phyloP scores from a whole-genome alignment of 441 rosid species.

The Viola pubescens region DNA sequence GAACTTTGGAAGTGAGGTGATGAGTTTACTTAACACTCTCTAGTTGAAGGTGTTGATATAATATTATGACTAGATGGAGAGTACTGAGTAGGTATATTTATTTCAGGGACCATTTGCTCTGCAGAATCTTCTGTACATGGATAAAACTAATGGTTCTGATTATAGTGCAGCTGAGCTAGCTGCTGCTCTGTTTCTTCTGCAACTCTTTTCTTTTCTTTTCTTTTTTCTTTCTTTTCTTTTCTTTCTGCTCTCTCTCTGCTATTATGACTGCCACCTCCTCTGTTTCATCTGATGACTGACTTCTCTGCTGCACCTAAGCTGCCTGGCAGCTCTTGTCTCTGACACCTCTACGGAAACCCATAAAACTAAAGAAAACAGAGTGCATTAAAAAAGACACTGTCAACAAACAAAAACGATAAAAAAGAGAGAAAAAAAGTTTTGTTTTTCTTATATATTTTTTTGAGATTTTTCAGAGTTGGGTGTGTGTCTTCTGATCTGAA shows the following conservation, averaged over 20 bases:
- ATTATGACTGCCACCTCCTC: conserved; percentile 35
- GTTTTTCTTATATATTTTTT: neutral
- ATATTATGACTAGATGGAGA: conserved; percentile 10
- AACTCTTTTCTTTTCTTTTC: conserved; percentile 1
- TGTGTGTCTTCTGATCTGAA: conserved; percentile 9
- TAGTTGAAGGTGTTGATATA: neutral
- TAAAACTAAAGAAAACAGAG: conserved; percentile 33
- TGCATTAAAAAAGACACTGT: conserved; percentile 25
- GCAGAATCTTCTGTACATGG: conserved; percentile 65
- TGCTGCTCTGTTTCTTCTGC: neutral
- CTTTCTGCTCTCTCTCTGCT: conserved; percentile 13
- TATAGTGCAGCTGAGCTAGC: conserved; percentile 22
- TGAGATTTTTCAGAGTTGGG: neutral
- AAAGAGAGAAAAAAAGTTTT: neutral
- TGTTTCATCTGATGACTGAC: conserved; percentile 25
- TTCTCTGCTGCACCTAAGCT: conserved; percentile 30
- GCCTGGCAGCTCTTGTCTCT: conserved; percentile 64
- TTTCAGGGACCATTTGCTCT: conserved; percentile 48
- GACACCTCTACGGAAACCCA: conserved; percentile 75
- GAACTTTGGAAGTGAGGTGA: neutral
- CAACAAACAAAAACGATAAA: conserved; percentile 11
- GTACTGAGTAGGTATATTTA: conserved; percentile 49
- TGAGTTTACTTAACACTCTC: too few species aligned
- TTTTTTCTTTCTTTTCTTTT: conserved; percentile 2
- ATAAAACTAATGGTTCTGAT: conserved; percentile 58